A percentile compares a stretch with the other conserved stretches of the same genome.
Evolutionary conservation across 257 asterid species (phyloP).

Genomic region (Leonotis leonurus): DNA sequence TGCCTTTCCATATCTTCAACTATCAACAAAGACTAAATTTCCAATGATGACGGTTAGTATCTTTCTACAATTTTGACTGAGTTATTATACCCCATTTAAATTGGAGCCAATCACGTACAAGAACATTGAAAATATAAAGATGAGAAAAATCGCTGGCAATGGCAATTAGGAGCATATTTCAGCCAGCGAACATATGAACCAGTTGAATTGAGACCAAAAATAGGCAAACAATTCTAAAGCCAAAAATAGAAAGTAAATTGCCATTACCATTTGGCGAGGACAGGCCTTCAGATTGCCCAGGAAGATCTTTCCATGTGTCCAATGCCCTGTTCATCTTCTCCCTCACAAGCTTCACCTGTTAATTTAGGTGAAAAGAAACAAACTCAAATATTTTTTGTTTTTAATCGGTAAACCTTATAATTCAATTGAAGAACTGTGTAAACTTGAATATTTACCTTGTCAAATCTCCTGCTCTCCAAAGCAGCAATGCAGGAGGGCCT

Average conservation of each 20-base stretch:
- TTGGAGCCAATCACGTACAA: not conserved
- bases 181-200: not conserved
- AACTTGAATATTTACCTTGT: slow-evolving; percentile 42
- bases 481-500: slow-evolving; percentile 46
- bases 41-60: not conserved
- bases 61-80: not conserved
- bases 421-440: not conserved
- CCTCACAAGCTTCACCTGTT: slow-evolving; percentile 75
- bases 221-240: not conserved
- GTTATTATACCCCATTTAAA: not conserved
- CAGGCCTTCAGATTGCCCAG: slow-evolving; percentile 29
- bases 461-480: slow-evolving; percentile 61
- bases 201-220: not conserved
- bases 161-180: not conserved
- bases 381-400: not conserved
- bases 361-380: not conserved
- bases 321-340: slow-evolving; percentile 80
- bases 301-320: slow-evolving; percentile 61
- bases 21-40: not conserved
- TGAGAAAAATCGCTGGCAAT: not conserved
- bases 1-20: not conserved
- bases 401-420: not conserved
- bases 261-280: slow-evolving; percentile 50
- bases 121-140: not conserved
- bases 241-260: not conserved